Evolutionary conservation across 176 grass and related monocot genomes (phyloP).

Genomic region (Alloteropsis semialata): DNA sequence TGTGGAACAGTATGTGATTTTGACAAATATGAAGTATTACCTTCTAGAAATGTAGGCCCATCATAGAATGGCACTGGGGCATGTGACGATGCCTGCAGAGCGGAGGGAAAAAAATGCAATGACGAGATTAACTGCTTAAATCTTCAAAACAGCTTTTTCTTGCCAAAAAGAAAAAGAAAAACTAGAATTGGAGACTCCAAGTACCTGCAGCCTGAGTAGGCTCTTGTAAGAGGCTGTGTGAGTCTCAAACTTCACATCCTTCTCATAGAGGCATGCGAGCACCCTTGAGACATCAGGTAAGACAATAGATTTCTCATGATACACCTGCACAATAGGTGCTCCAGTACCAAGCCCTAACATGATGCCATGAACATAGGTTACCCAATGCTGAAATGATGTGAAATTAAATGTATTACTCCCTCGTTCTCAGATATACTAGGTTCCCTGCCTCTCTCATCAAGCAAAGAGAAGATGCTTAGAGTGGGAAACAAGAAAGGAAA

Average conservation of each 20-base stretch:
- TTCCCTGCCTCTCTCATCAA: constrained; percentile 47
- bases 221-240: constrained; percentile 38
- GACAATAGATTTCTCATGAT: constrained; percentile 65
- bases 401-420: constrained; percentile 11
- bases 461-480: constrained; percentile 87
- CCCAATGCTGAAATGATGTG: constrained; percentile 17
- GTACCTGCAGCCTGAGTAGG: constrained; percentile 84
- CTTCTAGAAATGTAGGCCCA: constrained; percentile 61
- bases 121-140: constrained; percentile 5
- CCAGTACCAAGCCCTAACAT: constrained; percentile 49
- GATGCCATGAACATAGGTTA: constrained; percentile 20
- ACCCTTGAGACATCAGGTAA: constrained; percentile 85
- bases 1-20: constrained; percentile 1
- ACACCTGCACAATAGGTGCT: constrained; percentile 61
- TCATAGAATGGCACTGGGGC: constrained; percentile 68
- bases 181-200: constrained; percentile 16
- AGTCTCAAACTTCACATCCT: constrained; percentile 51
- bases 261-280: constrained; percentile 85
- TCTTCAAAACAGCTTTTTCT: background rate
- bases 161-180: background rate
- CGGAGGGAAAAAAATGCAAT: constrained; percentile 5
- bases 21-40: constrained; percentile 44
- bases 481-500: constrained; percentile 27
- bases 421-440: constrained; percentile 37
- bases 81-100: constrained; percentile 55